These are phyloP conservation scores for Arachis hypogaea DNA, from an alignment of 306 rosid species.

Conservation along the genomic window DNA sequence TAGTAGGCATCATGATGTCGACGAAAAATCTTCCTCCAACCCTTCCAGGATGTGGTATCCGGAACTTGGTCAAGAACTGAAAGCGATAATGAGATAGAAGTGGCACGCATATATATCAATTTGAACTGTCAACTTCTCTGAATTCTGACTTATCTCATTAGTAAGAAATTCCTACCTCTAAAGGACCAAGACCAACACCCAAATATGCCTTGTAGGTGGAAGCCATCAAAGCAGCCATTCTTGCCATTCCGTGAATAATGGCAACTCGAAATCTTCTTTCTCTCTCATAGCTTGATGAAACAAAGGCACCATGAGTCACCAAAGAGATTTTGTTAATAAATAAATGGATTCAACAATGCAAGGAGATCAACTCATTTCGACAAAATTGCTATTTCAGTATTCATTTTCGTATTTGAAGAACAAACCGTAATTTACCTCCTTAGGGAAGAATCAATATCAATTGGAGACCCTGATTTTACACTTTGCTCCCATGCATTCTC, in stretches of 20 bases:
- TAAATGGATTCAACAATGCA: constrained; percentile 15
- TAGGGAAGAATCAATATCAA: constrained; percentile 61
- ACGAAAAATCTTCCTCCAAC: constrained; percentile 87
- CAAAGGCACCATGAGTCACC: constrained; percentile 11
- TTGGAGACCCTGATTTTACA: constrained; percentile 57
- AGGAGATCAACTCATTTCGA: constrained; percentile 21
- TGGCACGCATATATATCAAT: background rate
- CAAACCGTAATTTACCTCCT: constrained; percentile 53
- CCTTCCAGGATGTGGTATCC: constrained; percentile 92
- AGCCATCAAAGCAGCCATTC: constrained; percentile 95
- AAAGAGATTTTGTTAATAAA: constrained; percentile 21
- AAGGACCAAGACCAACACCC: constrained; percentile 91
- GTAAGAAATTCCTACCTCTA: constrained; percentile 55
- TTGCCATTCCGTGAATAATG: constrained; percentile 87
- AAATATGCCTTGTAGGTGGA: constrained; percentile 90
- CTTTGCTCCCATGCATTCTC: constrained; percentile 69
- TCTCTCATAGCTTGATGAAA: constrained; percentile 60
- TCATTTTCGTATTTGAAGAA: constrained; percentile 18
- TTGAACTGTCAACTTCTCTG: constrained; percentile 14
- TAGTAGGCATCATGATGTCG: constrained; percentile 73
- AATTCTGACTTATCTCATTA: constrained; percentile 6
- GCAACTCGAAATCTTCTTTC: constrained; percentile 79
- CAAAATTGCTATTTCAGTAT: constrained; percentile 11
- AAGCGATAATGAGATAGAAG: constrained; percentile 1
- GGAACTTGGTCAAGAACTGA: constrained; percentile 77